Evolutionary conservation across 2,329 filamentous ascomycete genomes (phyloP), one percentile per base, ranked within the genome.

Genomic region (Fusarium sp.): DNA sequence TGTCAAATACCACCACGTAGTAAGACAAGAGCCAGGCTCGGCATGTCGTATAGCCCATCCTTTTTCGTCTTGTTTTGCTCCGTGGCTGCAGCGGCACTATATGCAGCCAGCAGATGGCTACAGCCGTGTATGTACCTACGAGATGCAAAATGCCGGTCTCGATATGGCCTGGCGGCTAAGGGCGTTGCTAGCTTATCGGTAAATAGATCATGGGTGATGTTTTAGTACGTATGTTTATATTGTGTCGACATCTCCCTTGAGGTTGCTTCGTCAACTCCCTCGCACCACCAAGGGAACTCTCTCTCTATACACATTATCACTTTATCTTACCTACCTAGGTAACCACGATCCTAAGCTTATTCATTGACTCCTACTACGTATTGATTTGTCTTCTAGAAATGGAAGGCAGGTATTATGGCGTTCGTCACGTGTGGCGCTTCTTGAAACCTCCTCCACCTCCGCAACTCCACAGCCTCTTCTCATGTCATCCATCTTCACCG

Each of bases 391-490:
- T 19, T 19, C 19, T 19, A 19, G 19, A 19, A 19, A n/a, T n/a
- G n/a, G n/a, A n/a, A 19, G 19, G 19, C 19, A 19, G 19, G 19
- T 19, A 19, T 19, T 34, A 44, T 58, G 61, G 61, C 56, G 60
- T 61, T 36, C 44, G 45, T 64, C 61, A 64, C 61, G 61, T 65
- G 51, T 61, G 34, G 47, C 38, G 36, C 36, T 31, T 41, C 34
- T 24, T 47, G 29, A 49, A 54, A 48, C 54, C 55, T 60, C 54
- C 13, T 34, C 31, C 31, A 34, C 45, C 48, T 50, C 59, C 60
- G 19, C 29, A 45, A 44, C 45, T 53, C 48, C 49, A 41, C 47
- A 35, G 25, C 25, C 22, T 22, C 50, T 6, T 32, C 35, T 38
- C 45, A 29, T 25, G 44, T 38, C 32, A 42, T 43, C 50, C 36